Evolutionary conservation across 768 basidiomycete species (phyloP).

Genomic region (Rhodosporidiobolus odoratus): DNA sequence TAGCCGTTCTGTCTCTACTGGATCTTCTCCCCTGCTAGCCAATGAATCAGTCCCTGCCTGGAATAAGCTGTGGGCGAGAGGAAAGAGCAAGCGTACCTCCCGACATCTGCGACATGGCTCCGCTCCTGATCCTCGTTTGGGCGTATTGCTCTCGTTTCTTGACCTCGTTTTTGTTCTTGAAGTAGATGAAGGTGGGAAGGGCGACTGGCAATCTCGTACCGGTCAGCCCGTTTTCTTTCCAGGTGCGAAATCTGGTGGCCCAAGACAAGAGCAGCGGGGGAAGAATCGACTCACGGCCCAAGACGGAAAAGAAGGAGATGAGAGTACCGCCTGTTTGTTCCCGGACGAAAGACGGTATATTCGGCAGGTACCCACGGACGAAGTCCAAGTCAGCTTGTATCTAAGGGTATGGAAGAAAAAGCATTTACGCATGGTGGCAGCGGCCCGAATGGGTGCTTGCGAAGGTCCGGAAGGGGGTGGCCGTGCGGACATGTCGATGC

Average conservation of each 20-base stretch:
- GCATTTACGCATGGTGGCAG: constrained; percentile 15
- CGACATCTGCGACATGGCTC: constrained; percentile 14
- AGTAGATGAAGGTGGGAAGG: constrained; percentile 24
- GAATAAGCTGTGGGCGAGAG: background rate
- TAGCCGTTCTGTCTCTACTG: background rate
- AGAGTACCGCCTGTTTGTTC: constrained; percentile 19
- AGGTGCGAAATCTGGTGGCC: background rate
- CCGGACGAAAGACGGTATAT: too few species aligned
- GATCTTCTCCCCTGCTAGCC: constrained; percentile 10
- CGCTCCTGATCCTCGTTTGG: constrained; percentile 10
- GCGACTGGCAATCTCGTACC: constrained; percentile 3
- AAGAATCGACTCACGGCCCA: constrained; percentile 12
- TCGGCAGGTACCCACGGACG: too few species aligned
- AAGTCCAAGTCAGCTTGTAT: background rate
- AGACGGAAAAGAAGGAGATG: constrained; percentile 15
- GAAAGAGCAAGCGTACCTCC: constrained; percentile 1
- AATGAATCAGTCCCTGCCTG: background rate
- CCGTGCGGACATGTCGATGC: background rate
- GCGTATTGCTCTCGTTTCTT: constrained; percentile 24
- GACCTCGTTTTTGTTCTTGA: constrained; percentile 26
- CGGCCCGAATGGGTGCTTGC: constrained; percentile 13
- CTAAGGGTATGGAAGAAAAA: too few species aligned
- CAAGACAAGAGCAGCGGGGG: background rate
- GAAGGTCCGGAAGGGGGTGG: constrained; percentile 4
- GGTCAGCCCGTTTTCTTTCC: too few species aligned